These are phyloP conservation scores for Aspergillus thermomutatus DNA, from an alignment of 2,329 filamentous ascomycete genomes.

Conservation along the genomic window DNA sequence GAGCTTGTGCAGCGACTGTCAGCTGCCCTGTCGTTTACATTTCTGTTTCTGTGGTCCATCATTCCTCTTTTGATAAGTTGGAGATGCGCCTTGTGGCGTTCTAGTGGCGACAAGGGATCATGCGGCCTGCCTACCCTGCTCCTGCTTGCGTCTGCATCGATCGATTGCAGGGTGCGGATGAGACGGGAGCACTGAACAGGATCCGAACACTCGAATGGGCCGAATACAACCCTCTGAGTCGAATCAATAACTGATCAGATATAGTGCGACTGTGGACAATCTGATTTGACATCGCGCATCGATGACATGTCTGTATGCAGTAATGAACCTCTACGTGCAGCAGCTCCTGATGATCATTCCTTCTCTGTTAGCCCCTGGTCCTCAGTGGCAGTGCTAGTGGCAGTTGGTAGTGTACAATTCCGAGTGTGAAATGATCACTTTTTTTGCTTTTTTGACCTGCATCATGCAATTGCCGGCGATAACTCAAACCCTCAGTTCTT, in stretches of 20 bases:
- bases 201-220: background rate
- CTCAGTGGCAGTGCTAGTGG: background rate
- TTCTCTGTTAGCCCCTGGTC: background rate
- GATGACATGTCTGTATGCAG: background rate
- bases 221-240: background rate
- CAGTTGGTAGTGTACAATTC: background rate
- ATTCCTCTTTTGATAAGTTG: background rate
- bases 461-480: background rate
- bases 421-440: background rate
- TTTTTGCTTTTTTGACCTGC: background rate
- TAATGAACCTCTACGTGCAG: background rate
- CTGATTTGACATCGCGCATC: background rate
- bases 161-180: background rate
- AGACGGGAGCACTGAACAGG: background rate
- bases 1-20: background rate
- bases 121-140: background rate
- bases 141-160: background rate
- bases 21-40: background rate
- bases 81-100: background rate
- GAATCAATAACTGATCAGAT: background rate
- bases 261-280: background rate
- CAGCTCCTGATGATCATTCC: background rate
- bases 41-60: background rate
- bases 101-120: background rate
- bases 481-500: background rate